phyloP scores from a whole-genome alignment of 306 rosid species.

The Glycine latifolia region DNA sequence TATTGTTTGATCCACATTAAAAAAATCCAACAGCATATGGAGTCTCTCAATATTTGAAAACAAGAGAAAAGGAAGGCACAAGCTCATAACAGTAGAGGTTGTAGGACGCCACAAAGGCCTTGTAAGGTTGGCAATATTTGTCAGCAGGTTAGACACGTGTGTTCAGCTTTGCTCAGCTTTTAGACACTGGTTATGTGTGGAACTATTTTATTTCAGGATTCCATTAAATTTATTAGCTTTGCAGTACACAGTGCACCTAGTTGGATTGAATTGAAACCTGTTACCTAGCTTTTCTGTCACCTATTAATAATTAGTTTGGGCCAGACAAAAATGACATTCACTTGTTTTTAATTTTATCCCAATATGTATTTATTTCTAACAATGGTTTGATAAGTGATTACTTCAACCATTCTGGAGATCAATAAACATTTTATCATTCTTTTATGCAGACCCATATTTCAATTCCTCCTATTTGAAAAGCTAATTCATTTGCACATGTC shows the following conservation, averaged over 20 bases:
- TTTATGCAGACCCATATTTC: too few relatives aligned
- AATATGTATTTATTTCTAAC: not conserved
- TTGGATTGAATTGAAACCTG: not conserved
- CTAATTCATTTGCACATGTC: too few relatives aligned
- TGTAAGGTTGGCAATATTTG: constrained; percentile 56
- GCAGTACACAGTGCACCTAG: not conserved
- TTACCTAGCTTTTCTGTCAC: not conserved
- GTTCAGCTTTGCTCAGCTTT: not conserved
- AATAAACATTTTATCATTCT: not conserved
- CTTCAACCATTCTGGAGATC: not conserved
- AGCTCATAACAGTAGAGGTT: constrained; percentile 38
- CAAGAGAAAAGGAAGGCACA: constrained; percentile 37
- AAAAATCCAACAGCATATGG: not conserved
- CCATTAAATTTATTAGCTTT: not conserved
- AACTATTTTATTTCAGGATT: not conserved
- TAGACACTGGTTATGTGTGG: not conserved
- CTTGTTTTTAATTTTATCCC: not conserved
- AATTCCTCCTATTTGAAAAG: too few relatives aligned
- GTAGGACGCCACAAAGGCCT: constrained; percentile 59
- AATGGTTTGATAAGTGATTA: not conserved
- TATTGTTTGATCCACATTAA: not conserved
- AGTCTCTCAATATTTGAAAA: not conserved
- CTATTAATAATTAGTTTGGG: too few relatives aligned
- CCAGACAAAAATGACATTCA: not conserved
- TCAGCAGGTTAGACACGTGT: constrained; percentile 41